Evolutionary conservation across 805 yeast species (phyloP), one percentile per base, ranked within the genome.

Genomic region (Starmerella ratchasimensis): DNA sequence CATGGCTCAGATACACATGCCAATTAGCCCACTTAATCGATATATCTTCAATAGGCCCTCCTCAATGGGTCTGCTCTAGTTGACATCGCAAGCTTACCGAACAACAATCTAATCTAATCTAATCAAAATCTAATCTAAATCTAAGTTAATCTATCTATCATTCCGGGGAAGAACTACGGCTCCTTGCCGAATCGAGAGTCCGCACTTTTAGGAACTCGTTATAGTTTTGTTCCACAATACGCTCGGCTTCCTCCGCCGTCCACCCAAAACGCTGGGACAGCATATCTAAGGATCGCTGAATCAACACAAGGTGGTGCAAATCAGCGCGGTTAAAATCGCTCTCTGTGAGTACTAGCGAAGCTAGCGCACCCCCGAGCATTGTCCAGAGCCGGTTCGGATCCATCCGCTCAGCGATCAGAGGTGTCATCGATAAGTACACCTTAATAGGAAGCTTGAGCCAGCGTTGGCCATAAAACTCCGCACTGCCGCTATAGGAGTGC

Each of bases 401-500:
- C 22, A 45, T 34, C 9, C 60, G 53, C 25, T 56, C 54, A 28
- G 71, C 69, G 33, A 76, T 65, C 45, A 65, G 60, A 29, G 63
- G 51, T 8, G 79, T 71, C n/a, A 72, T 59, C 13, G 80, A 73
- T 37, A 75, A 70, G 43, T 46, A 68, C 3, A 74, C 56, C 7
- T 51, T 46, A 6, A 44, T 11, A n/a, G 31, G 19, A 23, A 47
- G 37, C 29, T 32, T 34, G 13, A 41, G 45, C 58, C 56, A 56
- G 28, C 44, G 41, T 18, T 44, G 39, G 5, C 34, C 36, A 17
- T 53, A 44, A 33, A 56, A 82, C 30, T 83, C 94, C 0, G 64
- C 44, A 2, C 93, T 76, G 0, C 97, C 97, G 6, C 83, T 72
- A 55, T 74, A 90, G 0, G 95, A 82, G 53, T 88, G 97, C 18